Percentiles rank a stretch among this genome's conserved stretches.
Evolutionary conservation across 352 stramenopile species (phyloP).

Genomic region (Phytophthora ohioensis): DNA sequence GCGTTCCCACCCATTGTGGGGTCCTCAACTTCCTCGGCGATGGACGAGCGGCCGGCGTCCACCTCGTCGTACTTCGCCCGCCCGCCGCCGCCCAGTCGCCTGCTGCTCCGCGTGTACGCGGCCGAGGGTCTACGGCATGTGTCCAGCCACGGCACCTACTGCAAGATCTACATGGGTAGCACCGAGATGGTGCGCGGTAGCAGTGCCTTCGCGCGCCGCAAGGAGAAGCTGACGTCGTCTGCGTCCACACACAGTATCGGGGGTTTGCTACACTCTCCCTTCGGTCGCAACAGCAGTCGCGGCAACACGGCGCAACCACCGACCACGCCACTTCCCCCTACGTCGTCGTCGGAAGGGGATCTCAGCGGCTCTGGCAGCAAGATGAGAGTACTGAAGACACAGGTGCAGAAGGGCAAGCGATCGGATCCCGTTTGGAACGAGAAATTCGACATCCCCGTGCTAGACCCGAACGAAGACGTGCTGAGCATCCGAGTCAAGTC

Average conservation of each 20-base stretch:
- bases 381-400: conserved; percentile 70
- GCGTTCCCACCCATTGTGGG: conserved; percentile 17
- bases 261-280: conserved; percentile 28
- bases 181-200: conserved; percentile 57
- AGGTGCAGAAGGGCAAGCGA: conserved; percentile 64
- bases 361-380: conserved; percentile 8
- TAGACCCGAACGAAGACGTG: conserved; percentile 55
- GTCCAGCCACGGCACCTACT: conserved; percentile 78
- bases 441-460: conserved; percentile 74
- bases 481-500: conserved; percentile 81
- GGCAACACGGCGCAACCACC: conserved; percentile 14
- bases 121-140: conserved; percentile 70
- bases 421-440: conserved; percentile 77
- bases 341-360: conserved; percentile 34
- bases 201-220: conserved; percentile 48
- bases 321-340: conserved; percentile 15
- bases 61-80: conserved; percentile 47
- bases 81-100: conserved; percentile 31
- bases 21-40: conserved; percentile 26
- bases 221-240: conserved; percentile 39
- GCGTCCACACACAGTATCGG: conserved; percentile 38
- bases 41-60: conserved; percentile 48
- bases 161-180: conserved; percentile 72
- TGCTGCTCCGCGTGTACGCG: conserved; percentile 74
- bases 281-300: conserved; percentile 23